Evolutionary conservation across 108 stramenopile genomes (phyloP).

Genomic region (Pseudonitzschia multiseries): DNA sequence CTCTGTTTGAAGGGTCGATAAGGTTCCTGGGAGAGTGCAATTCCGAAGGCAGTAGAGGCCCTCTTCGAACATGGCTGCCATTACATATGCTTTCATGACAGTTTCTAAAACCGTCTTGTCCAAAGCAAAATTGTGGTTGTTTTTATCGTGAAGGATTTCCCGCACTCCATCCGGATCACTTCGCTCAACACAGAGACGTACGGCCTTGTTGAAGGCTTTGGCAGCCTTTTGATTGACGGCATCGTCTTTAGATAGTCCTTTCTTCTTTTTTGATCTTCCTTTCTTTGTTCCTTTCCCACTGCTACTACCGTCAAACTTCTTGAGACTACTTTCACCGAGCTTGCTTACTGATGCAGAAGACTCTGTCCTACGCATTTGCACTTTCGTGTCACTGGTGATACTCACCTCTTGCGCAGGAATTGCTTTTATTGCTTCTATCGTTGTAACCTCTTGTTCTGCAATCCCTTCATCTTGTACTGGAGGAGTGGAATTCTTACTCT

Average conservation of each 20-base stretch:
- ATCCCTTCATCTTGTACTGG: constrained; percentile 13
- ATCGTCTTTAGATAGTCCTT: constrained; percentile 61
- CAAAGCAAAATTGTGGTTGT: constrained; percentile 79
- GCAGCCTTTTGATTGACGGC: constrained; percentile 73
- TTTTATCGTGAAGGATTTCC: constrained; percentile 66
- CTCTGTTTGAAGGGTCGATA: constrained; percentile 68
- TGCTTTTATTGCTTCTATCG: constrained; percentile 65
- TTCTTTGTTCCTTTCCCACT: constrained; percentile 39
- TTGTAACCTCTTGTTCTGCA: constrained; percentile 34
- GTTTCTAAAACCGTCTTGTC: constrained; percentile 78
- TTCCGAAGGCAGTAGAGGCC: constrained; percentile 85
- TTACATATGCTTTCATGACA: constrained; percentile 87
- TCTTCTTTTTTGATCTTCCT: constrained; percentile 59
- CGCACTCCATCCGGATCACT: constrained; percentile 77
- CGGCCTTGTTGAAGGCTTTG: constrained; percentile 72
- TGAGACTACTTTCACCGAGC: constrained; percentile 21
- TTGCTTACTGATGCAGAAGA: constrained; percentile 50
- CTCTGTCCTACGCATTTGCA: constrained; percentile 59
- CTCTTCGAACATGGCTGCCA: constrained; percentile 92
- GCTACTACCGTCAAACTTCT: constrained; percentile 17
- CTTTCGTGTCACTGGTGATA: constrained; percentile 68
- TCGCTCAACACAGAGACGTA: constrained; percentile 71
- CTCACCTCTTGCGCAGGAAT: constrained; percentile 79
- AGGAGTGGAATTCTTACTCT: constrained; percentile 24
- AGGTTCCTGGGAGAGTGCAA: constrained; percentile 77